phyloP scores from a whole-genome alignment of 306 rosid species.

The Dryas alaskensis region DNA sequence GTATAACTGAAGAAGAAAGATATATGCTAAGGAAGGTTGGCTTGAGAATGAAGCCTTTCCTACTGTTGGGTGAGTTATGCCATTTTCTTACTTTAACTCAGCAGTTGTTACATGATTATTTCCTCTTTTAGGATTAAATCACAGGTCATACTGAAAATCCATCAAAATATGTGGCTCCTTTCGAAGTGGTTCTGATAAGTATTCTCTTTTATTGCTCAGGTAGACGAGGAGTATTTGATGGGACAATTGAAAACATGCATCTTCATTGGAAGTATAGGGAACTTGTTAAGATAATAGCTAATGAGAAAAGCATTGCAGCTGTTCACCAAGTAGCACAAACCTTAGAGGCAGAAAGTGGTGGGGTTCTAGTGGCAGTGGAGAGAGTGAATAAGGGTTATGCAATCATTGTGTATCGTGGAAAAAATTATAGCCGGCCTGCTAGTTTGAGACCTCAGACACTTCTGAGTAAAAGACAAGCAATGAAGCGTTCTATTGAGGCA shows the following conservation, averaged over 20 bases:
- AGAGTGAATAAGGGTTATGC: constrained; percentile 75
- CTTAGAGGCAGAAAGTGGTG: constrained; percentile 93
- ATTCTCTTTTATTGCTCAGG: constrained; percentile 46
- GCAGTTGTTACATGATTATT: not conserved
- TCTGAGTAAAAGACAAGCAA: constrained; percentile 63
- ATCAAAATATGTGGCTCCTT: constrained; percentile 16
- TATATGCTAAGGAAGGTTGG: constrained; percentile 88
- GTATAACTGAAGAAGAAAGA: constrained; percentile 79
- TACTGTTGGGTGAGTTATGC: constrained; percentile 69
- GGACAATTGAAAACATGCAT: constrained; percentile 96
- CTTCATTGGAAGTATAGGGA: constrained; percentile 99
- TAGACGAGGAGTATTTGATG: constrained; percentile 83
- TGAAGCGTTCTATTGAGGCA: constrained; percentile 77
- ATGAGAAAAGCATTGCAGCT: constrained; percentile 41
- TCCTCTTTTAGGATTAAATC: constrained; percentile 16
- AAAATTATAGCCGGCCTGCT: constrained; percentile 78
- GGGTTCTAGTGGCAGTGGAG: constrained; percentile 82
- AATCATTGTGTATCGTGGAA: constrained; percentile 88
- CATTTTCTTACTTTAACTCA: not conserved
- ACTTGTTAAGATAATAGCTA: constrained; percentile 76
- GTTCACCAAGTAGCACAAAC: constrained; percentile 62
- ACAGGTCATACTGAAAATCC: constrained; percentile 9
- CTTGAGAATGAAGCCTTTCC: constrained; percentile 84
- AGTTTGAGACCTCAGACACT: constrained; percentile 81
- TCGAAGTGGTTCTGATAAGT: constrained; percentile 13